Base-by-base conservation (phyloP, 2,329 filamentous ascomycete species). In the Mariannaea sp. region DNA sequence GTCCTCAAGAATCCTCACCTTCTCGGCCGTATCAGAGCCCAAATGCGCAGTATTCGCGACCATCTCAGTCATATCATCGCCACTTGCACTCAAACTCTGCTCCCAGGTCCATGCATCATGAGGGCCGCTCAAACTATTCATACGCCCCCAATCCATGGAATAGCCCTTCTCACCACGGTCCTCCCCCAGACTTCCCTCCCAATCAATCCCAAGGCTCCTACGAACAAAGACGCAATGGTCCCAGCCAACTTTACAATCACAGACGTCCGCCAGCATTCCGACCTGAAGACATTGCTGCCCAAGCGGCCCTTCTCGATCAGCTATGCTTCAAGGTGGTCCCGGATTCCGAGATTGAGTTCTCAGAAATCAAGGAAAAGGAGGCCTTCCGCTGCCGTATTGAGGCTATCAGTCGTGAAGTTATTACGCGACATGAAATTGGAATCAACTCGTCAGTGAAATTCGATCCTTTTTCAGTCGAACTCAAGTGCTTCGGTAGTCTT, bases 401-500 rank as follows among this genome's bases (percentile, higher is more conserved):
- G 68, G 61, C 71, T 7, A 80, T 89, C 17, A 88, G 88, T 58
- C 82, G 80, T 46, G 70, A 81, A 46, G 80, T 82, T 2, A 81
- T 91, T 43, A 68, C 73, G 5, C 69, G 75, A 7, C 73, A 82
- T 58, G 85, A 88, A 60, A 57, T 63, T 8, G 66, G 72, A n/a
- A 60, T 65, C 2, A 73, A 72, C 22, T 67, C 73, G 14, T 58
- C 72, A 4, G 54, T 57, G 0, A 72, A 80, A 7, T 85, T 88
- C 51, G 73, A 79, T 13, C 66, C 79, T 19, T 67, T 74, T 8
- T 81, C 81, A 45, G 80, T 93, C n/a, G 77, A 84, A 47, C 76
- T 95, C 12, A 84, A 84, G 62, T 90, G 87, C 65, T 95, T 94
- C 67, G 92, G 91, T 5, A 95, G 91, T 68, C 77, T 95, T 40